Base-by-base conservation (phyloP, 805 yeast species). In the Candida vaughaniae region DNA sequence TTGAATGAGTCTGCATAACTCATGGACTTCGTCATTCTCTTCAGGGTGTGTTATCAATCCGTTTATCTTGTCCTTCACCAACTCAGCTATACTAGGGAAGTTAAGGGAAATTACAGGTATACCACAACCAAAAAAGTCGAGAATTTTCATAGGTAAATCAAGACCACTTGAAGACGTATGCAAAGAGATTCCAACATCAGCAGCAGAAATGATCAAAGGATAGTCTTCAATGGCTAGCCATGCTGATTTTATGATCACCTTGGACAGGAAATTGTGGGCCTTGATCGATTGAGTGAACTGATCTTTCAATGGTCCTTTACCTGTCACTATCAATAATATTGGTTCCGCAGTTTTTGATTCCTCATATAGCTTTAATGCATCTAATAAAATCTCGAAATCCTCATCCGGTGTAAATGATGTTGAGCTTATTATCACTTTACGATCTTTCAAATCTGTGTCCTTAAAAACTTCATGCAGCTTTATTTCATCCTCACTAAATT, bases 391-490 rank as follows among this genome's bases (percentile, higher is more conserved):
- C 16, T 65, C 65, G 38, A 93, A 78, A 56, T 93, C 95, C 59
- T 93, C 99, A 59, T 93, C 99, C 1, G 95, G 93, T 0, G 99
- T 91, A 56, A 89, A 93, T 1, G 96, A 88, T 0, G 99, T 91
- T 0, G 97, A 83, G 0, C 91, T 82, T 3, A 91, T 78, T 10
- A 93, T 48, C n/a, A 91, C 67, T 46, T 79, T 79, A 51, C 81
- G 85, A 56, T 47, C 46, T 23, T 37, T 26, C 3, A 58, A 42
- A 3, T 45, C 48, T 3, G 64, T 43, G 12, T 38, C 58, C 2
- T 44, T 38, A 31, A 67, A 67, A 2, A 68, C 11, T 8, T 49
- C 56, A 29, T 48, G 48, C 49, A 27, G 46, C 17, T 25, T 22
- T 29, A 47, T 33, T 25, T 68, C 67, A 11, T 58, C 51, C 27